Evolutionary conservation across 2,329 filamentous ascomycete species (phyloP).

Genomic region (Pezicula carpinea): DNA sequence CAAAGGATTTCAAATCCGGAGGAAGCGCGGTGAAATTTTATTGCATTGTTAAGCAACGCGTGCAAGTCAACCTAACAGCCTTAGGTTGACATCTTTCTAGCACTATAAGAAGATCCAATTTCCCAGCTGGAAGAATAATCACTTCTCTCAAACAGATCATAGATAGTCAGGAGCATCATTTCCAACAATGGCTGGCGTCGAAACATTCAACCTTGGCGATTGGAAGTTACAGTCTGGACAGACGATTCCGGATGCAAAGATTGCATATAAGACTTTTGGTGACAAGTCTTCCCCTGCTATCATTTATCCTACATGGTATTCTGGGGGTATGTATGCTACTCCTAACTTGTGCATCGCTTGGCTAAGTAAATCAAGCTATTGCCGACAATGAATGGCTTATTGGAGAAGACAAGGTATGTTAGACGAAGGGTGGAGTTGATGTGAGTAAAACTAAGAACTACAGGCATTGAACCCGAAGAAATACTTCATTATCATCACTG

Average conservation of each 20-base stretch:
- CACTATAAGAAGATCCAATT: not conserved
- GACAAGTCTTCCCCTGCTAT: slow-evolving; percentile 57
- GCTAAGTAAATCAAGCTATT: slow-evolving; percentile 41
- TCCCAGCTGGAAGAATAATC: not conserved
- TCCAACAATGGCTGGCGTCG: slow-evolving; percentile 12
- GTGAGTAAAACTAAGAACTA: not conserved
- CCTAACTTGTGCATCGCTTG: not conserved
- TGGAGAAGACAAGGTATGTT: slow-evolving; percentile 16
- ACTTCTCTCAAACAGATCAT: not conserved
- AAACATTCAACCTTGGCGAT: slow-evolving; percentile 57
- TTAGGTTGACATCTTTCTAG: too few species aligned
- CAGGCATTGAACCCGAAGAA: slow-evolving; percentile 55
- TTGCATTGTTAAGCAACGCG: too few species aligned
- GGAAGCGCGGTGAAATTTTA: too few species aligned
- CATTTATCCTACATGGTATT: slow-evolving; percentile 76
- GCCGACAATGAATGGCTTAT: slow-evolving; percentile 72
- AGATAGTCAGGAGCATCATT: not conserved
- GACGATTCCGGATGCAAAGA: slow-evolving; percentile 57
- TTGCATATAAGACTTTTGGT: slow-evolving; percentile 76
- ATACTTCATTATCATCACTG: slow-evolving; percentile 65
- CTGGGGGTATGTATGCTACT: slow-evolving; percentile 41
- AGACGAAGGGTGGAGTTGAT: too few species aligned
- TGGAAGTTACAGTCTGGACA: slow-evolving; percentile 62
- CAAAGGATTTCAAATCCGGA: too few species aligned
- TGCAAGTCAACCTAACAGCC: too few species aligned